Conservation (phyloP, 768 basidiomycete species). For the Mycena galopus region DNA sequence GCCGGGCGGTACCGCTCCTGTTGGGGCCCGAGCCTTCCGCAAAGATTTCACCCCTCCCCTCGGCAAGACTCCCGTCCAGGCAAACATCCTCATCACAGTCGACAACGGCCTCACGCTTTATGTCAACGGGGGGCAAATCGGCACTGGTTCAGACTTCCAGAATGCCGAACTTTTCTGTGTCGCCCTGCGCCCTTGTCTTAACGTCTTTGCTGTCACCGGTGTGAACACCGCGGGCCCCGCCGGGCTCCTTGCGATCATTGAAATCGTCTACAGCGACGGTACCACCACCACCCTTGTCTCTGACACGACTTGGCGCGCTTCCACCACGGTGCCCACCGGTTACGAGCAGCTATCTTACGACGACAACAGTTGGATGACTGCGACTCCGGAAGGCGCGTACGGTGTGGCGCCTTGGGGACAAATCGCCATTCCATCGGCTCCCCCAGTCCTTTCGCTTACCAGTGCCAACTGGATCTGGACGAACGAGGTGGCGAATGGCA, state of each 20-base stretch:
- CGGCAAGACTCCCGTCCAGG: slow-evolving; percentile 45
- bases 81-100: slow-evolving; percentile 46
- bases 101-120: slow-evolving; percentile 50
- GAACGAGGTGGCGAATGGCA: slow-evolving; percentile 41
- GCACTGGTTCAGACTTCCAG: slow-evolving; percentile 36
- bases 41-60: slow-evolving; percentile 42
- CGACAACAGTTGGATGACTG: slow-evolving; percentile 46
- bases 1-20: slow-evolving; percentile 31
- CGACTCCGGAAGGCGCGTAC: slow-evolving; percentile 41
- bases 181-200: slow-evolving; percentile 42
- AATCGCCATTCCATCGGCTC: slow-evolving; percentile 34
- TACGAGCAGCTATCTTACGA: slow-evolving; percentile 48
- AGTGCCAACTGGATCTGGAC: slow-evolving; percentile 50
- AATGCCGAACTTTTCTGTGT: slow-evolving; percentile 46
- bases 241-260: slow-evolving; percentile 46
- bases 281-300: slow-evolving; percentile 46
- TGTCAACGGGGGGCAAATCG: slow-evolving; percentile 46
- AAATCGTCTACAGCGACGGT: slow-evolving; percentile 48
- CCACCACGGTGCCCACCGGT: slow-evolving; percentile 40
- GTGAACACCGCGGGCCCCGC: slow-evolving; percentile 43
- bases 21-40: slow-evolving; percentile 47
- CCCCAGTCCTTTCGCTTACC: slow-evolving; percentile 41
- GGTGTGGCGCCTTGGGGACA: slow-evolving; percentile 33
- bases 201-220: slow-evolving; percentile 50
- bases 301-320: slow-evolving; percentile 47